Base-by-base conservation (phyloP, 331 rosid species). In the Rhamnella rubrinervis region DNA sequence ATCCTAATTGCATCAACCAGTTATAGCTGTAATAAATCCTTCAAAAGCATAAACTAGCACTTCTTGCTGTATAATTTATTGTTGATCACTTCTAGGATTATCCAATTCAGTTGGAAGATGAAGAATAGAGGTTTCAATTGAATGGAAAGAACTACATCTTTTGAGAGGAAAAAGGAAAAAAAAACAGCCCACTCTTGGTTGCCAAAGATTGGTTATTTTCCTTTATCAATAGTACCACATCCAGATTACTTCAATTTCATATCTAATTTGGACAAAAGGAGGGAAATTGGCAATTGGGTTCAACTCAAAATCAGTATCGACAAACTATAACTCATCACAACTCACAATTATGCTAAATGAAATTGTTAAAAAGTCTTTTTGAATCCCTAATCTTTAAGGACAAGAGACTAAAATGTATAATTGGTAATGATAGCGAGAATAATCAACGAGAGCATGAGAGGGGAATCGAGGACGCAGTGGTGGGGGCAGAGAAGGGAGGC, bases 391-490 rank as follows among this genome's bases (percentile, higher is more conserved):
- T 6, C 11, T 40, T 7, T 7, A 11, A 44, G 14, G 14, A 3
- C 49, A 44, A 44, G 1, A 9, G 0, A 44, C 11, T 44, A 8
- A 44, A 44, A 1, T 9, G 12, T 19, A 0, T 18, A 23, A 15
- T 23, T 8, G 0, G 10, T 14, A 13, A 15, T 15, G 41, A 44
- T 25, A 6, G 2, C 35, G 35, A 26, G 14, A 47, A 19, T 0
- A 21, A 74, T 13, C 31, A 38, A 28, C 52, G 84, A 76, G 55
- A 71, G 67, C 78, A 76, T 76, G 68, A 71, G 78, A 56, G 75
- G 77, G 46, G 85, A 66, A 76, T 80, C 81, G 49, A 76, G 70
- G 71, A 76, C 55, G 64, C 78, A 78, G 55, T 60, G 46, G 66
- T 72, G 66, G 6, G 75, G 72, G 70, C 84, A 75, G 23, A 75